Evolutionary conservation across 768 basidiomycete species (phyloP), one percentile per base, ranked within the genome.

Genomic region (Lentinula lateritia): DNA sequence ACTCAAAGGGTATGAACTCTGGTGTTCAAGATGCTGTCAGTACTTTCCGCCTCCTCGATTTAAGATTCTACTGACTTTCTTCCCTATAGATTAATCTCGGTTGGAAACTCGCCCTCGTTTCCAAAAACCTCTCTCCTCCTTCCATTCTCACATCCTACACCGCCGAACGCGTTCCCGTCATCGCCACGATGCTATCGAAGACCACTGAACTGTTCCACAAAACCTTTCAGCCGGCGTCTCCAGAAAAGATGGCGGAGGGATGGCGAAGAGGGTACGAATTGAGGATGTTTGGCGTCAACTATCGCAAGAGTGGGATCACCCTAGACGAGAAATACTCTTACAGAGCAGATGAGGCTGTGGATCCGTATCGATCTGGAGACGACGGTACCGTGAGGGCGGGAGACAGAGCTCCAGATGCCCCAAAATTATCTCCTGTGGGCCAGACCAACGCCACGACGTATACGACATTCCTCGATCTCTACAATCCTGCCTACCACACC

Each of bases 321-420:
- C 16, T 67, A 23, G 68, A 71, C 50, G 72, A 72, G 45, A 36
- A 45, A n/a, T 43, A 61, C 23, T 15, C 35, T 10, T n/a, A 42
- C 13, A 18, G n/a, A 36, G 38, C 28, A 15, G 35, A 50, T 6
- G 56, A 63, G 13, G 6, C 12, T 5, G 34, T 57, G 5, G 67
- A 71, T 23, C 69, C 71, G 8, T 69, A 69, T 46, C 69, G 70
- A 13, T 62, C 62, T 5, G 62, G 63, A 18, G 60, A 61, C 4
- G 72, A 74, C 48, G 69, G 65, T 0, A 64, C 59, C 8, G 45
- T 80, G 5, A 65, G 69, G 0, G 80, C 79, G 5, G 80, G 80
- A 0, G 80, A 82, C 64, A 71, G 80, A 39, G 78, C 78, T 8
- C 78, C 78, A 0, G 78, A 80, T 61, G 77, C 79, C 2, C 69